A percentile compares a stretch with the other conserved stretches of the same genome.
Evolutionary conservation across 345 rosid species (phyloP).

Genomic region (Microthlaspi erraticum): DNA sequence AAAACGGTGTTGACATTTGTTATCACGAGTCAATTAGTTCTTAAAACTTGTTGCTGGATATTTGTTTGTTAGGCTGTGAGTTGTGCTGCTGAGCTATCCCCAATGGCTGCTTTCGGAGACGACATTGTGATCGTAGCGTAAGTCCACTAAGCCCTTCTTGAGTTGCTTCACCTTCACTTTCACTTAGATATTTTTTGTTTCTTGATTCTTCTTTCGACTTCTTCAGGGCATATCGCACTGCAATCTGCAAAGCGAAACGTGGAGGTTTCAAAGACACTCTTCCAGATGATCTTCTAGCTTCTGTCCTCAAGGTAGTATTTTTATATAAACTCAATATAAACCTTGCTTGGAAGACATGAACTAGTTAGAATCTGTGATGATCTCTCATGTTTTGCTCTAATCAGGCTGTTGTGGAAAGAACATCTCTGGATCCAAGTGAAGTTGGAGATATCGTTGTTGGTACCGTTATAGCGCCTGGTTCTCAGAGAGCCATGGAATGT

Average conservation of each 20-base stretch:
- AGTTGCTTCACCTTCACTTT: neutral
- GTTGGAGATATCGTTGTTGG: slow-evolving; percentile 96
- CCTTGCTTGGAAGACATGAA: neutral
- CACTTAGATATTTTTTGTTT: neutral
- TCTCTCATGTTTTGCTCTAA: neutral
- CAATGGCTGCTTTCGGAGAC: slow-evolving; percentile 79
- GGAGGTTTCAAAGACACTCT: slow-evolving; percentile 95
- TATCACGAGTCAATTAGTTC: neutral
- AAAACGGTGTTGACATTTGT: neutral
- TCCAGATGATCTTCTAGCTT: slow-evolving; percentile 81
- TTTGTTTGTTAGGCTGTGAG: slow-evolving; percentile 53
- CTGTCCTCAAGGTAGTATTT: slow-evolving; percentile 72
- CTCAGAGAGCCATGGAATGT: slow-evolving; percentile 81
- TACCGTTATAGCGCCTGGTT: slow-evolving; percentile 88
- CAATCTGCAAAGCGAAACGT: slow-evolving; percentile 85
- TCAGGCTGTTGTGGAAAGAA: slow-evolving; percentile 78
- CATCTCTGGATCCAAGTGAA: slow-evolving; percentile 77
- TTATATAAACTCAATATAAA: neutral
- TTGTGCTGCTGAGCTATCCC: slow-evolving; percentile 72
- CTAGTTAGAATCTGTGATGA: neutral
- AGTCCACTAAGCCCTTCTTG: slow-evolving; percentile 41
- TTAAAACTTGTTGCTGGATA: neutral
- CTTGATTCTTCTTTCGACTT: neutral
- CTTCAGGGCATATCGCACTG: slow-evolving; percentile 83
- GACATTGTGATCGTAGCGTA: slow-evolving; percentile 94